Evolutionary conservation across 495 filamentous ascomycete species (phyloP).

Genomic region (Tuber calosporum): DNA sequence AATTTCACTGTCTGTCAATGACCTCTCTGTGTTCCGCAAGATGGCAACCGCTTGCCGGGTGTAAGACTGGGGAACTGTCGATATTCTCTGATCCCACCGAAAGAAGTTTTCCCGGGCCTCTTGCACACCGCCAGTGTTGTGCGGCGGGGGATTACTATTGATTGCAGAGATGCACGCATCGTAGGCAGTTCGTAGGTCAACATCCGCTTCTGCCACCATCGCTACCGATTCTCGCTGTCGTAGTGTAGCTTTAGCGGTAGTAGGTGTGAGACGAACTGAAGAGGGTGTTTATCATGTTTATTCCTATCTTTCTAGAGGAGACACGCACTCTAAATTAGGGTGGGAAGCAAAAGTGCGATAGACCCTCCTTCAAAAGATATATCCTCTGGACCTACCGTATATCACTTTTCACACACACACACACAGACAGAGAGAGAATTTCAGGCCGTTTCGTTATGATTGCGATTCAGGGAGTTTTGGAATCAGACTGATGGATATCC

Average conservation of each 20-base stretch:
- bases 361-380: not conserved
- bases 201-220: not conserved
- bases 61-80: not conserved
- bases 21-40: not conserved
- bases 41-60: not conserved
- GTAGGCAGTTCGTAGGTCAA: not conserved
- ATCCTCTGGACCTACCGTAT: not conserved
- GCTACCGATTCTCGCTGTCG: not conserved
- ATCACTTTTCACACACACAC: not conserved
- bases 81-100: slow-evolving; percentile 2
- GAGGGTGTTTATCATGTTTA: too few species aligned
- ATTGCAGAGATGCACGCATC: not conserved
- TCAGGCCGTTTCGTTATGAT: not conserved
- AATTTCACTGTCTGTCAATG: not conserved
- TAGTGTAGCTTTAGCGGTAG: not conserved
- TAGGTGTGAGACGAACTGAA: not conserved
- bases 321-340: not conserved
- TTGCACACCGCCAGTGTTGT: not conserved
- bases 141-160: not conserved
- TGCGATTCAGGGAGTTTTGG: not conserved
- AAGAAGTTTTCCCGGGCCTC: not conserved
- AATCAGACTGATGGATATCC: not conserved
- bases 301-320: too few species aligned
- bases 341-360: not conserved
- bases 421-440: not conserved